These are phyloP conservation scores for Colletotrichum sp. DNA, from an alignment of 2,329 filamentous ascomycete species.

Conservation along the genomic window DNA sequence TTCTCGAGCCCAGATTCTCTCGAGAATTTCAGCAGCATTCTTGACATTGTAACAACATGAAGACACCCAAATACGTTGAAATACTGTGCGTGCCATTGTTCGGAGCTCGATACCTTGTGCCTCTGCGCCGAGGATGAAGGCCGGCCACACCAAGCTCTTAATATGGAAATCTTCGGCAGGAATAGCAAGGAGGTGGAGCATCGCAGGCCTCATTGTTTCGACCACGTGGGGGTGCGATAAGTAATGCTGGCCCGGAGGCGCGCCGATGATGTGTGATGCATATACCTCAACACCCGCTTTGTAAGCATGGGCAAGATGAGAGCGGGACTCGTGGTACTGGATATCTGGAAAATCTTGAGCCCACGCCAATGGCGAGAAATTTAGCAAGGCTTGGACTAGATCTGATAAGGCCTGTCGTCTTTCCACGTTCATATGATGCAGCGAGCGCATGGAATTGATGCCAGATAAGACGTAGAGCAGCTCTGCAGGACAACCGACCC, in stretches of 20 bases:
- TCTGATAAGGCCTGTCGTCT: neutral
- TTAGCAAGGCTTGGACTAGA: neutral
- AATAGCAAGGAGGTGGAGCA: neutral
- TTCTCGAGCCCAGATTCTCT: constrained; percentile 1
- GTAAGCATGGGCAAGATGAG: constrained; percentile 10
- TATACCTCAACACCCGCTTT: constrained; percentile 10
- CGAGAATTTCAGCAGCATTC: neutral
- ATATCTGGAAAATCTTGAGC: neutral
- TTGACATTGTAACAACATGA: constrained; percentile 13
- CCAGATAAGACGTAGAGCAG: neutral
- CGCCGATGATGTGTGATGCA: neutral
- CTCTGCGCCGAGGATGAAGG: constrained; percentile 5
- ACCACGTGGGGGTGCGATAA: neutral
- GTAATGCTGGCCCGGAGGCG: neutral
- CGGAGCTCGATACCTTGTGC: neutral
- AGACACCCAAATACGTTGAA: constrained; percentile 4
- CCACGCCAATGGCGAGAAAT: neutral
- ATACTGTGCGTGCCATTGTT: neutral
- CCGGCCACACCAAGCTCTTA: constrained; percentile 15
- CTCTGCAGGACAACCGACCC: constrained; percentile 16
- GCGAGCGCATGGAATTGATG: neutral
- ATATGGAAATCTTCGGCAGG: constrained; percentile 5
- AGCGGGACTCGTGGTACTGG: neutral
- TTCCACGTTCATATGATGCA: neutral
- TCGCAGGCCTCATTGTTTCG: neutral